Evolutionary conservation across 202 grass and related monocot species (phyloP), one percentile per base, ranked within the genome.

Genomic region (Brachypodium distachyon): DNA sequence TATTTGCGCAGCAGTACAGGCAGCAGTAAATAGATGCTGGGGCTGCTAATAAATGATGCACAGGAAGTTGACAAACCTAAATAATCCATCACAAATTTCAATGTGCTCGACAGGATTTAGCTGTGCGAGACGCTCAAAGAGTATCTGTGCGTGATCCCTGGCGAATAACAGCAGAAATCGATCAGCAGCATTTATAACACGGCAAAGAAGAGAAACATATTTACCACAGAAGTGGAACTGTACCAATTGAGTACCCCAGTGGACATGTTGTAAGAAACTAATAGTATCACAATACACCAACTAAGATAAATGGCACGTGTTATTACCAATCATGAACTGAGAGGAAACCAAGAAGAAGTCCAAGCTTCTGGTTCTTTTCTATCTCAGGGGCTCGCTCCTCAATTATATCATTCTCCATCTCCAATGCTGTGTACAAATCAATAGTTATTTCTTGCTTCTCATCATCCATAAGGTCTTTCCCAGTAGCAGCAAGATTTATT

Each of bases 401-500:
- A 87, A 99, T 72, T 67, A 87, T 87, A 87, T 90, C 87, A 67
- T 72, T 88, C 79, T 99, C 96, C 92, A 92, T 90, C 83, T 99
- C 96, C 64, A 94, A 85, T 49, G 87, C 83, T 51, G 96, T 89
- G 83, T 85, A 89, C 14, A 99, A 81, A 84, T 99, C 92, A 0
- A 96, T 92, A 28, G 84, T 95, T 25, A 96, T 66, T 90, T 99
- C 96, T 90, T 95, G 96, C 52, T 99, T 99, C 50, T 99, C 96
- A 2, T 99, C 96, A 7, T 99, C 96, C 92, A 99, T 99, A 73
- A 99, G 89, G 67, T 99, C 96, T 69, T 99, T 99, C n/a, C 96
- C 96, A 29, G 87, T 99, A 63, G 96, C 96, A 69, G 96, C 96
- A 67, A 99, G 96, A 85, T 99, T 99, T 77, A 99, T 99, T 96